Percentiles rank a stretch among this genome's conserved stretches.
These are phyloP conservation scores for Thelonectria olida DNA, from an alignment of 2,329 filamentous ascomycete genomes.

Conservation along the genomic window DNA sequence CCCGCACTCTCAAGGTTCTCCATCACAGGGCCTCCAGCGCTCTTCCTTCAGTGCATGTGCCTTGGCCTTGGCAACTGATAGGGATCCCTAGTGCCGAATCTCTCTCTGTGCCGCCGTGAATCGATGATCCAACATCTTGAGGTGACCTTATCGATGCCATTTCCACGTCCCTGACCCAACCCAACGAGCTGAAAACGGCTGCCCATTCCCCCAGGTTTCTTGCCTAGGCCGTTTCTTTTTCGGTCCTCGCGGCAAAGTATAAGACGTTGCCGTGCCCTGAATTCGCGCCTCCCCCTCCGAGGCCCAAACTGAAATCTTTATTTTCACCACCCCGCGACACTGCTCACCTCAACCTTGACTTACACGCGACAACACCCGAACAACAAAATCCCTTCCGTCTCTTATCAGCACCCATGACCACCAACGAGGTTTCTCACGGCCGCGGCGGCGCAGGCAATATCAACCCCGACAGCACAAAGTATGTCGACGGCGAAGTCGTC, in stretches of 20 bases:
- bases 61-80: conserved; percentile 24
- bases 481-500: conserved; percentile 70
- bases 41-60: no score
- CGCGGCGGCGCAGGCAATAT: conserved; percentile 72
- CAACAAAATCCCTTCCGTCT: no score
- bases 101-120: conserved; percentile 16
- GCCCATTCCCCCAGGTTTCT: conserved; percentile 13
- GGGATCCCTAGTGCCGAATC: conserved; percentile 11
- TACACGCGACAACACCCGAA: conserved; percentile 1
- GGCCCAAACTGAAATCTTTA: conserved; percentile 19
- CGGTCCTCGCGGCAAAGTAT: conserved; percentile 24
- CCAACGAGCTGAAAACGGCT: conserved; percentile 4
- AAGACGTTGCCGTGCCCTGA: conserved; percentile 38
- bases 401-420: conserved; percentile 40
- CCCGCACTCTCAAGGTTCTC: no score
- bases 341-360: background rate
- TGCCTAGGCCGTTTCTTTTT: background rate
- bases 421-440: conserved; percentile 65
- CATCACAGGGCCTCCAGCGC: no score
- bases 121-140: conserved; percentile 22
- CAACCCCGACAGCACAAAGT: conserved; percentile 64
- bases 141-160: conserved; percentile 22
- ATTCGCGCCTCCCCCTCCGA: conserved; percentile 23
- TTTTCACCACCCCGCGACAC: conserved; percentile 10
- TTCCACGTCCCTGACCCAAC: background rate